Evolutionary conservation across 2,329 filamentous ascomycete species (phyloP).

Genomic region (Botrytis cinerea): DNA sequence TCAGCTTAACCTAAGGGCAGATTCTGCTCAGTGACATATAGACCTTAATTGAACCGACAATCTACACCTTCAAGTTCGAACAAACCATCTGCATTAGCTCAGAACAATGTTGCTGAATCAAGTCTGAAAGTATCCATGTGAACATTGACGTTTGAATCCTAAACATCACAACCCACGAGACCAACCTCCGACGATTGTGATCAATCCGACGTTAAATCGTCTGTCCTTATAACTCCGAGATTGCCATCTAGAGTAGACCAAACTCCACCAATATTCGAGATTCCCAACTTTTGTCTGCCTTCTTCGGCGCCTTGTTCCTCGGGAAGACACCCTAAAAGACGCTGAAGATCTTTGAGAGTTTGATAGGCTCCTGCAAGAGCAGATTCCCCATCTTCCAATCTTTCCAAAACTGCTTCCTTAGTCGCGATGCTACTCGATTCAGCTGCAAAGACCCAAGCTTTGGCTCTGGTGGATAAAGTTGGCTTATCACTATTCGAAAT

Average conservation of each 20-base stretch:
- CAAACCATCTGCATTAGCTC: neutral
- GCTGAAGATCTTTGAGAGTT: constrained; percentile 52
- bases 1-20: neutral
- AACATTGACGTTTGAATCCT: neutral
- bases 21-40: neutral
- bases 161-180: neutral
- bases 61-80: neutral
- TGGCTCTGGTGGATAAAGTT: constrained; percentile 49
- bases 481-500: constrained; percentile 45
- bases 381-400: constrained; percentile 58
- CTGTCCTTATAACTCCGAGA: constrained; percentile 38
- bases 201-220: constrained; percentile 21
- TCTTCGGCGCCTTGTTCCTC: constrained; percentile 17
- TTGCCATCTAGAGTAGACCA: constrained; percentile 41
- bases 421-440: constrained; percentile 61
- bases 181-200: neutral
- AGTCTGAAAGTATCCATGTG: neutral
- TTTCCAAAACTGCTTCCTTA: constrained; percentile 59
- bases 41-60: neutral
- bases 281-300: constrained; percentile 14
- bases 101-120: neutral
- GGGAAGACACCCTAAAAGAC: constrained; percentile 47
- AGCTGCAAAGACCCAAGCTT: constrained; percentile 61
- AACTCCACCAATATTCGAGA: constrained; percentile 30
- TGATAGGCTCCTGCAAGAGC: constrained; percentile 56